Base-by-base conservation (phyloP, 495 filamentous ascomycete genomes). In the Glutinoglossum americanum region DNA sequence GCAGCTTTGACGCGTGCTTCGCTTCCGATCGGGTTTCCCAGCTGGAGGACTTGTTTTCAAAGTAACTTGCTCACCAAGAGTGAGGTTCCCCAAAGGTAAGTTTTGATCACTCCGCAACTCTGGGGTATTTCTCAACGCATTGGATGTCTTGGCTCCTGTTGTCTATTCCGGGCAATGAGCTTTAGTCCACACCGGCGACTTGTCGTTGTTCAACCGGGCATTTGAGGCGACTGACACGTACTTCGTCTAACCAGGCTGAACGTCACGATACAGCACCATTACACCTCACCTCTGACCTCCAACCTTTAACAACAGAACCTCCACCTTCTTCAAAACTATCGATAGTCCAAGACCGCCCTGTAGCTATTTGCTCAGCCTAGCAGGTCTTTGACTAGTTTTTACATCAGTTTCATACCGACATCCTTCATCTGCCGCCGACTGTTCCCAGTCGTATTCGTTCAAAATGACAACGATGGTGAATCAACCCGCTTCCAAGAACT, bases 381-480 rank as follows among this genome's bases (percentile, higher is more conserved):
- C 49, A 30, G 26, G 25, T 25, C 23, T 53, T 19, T 21, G 17
- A 53, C 49, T 17, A 27, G 49, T 32, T 8, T 53, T 30, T 25
- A 53, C 28, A 53, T 27, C 49, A 53, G 23, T 17, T 23, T 53
- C 26, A 27, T 27, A 25, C 25, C 3, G 5, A 11, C 26, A 53
- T 53, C 47, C 7, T 30, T 17, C 49, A 15, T 53, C 49, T 5
- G n/a, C 28, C 28, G 13, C 19, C 49, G 49, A 17, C 25, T 49
- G n/a, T 49, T 2, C 8, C 21, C 25, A 53, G 49, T 28, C 49
- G 25, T 28, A 53, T 15, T 15, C 49, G 23, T 53, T 53, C 49
- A 53, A 53, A 53, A 53, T 53, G 49, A 32, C 49, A 30, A 53
- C 49, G 49, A 53, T 53, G 49, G 49, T 53, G 49, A 53, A 30